A percentile compares a stretch with the other conserved stretches of the same genome.
Conservation (phyloP, 768 basidiomycete genomes). For the Xerocomellus chrysenteron region DNA sequence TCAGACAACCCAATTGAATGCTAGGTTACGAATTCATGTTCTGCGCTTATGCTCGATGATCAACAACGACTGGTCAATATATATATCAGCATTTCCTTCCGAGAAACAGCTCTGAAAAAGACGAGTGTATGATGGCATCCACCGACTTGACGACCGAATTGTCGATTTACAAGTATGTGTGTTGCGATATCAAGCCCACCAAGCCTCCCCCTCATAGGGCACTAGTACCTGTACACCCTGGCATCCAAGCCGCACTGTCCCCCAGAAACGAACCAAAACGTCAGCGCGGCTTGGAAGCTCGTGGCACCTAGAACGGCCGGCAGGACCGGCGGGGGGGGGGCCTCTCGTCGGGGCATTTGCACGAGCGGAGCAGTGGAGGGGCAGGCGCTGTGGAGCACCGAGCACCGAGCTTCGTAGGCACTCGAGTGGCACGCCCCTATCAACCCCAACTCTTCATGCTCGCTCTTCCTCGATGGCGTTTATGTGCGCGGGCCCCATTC, state of each 20-base stretch:
- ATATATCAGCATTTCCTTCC: not conserved
- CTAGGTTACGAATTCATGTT: conserved; percentile 7
- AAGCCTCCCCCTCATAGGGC: conserved; percentile 30
- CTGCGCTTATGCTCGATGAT: conserved; percentile 32
- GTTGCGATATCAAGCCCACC: conserved; percentile 35
- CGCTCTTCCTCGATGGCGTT: too few relatives aligned
- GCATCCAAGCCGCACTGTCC: too few relatives aligned
- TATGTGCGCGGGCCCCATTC: too few relatives aligned
- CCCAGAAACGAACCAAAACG: conserved; percentile 31
- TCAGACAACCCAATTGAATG: not conserved
- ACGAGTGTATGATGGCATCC: conserved; percentile 37
- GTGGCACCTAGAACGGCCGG: too few relatives aligned
- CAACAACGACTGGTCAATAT: conserved; percentile 5
- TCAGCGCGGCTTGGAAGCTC: not conserved
- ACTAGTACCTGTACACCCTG: too few relatives aligned
- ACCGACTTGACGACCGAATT: conserved; percentile 31
- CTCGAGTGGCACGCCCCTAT: too few relatives aligned
- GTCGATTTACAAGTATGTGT: conserved; percentile 38
- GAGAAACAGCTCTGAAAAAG: not conserved
- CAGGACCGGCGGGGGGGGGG: too few relatives aligned
- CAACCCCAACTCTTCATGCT: too few relatives aligned
- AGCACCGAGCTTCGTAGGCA: too few relatives aligned
- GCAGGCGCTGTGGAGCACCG: too few relatives aligned
- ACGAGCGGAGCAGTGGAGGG: too few relatives aligned
- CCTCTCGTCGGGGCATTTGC: too few relatives aligned